These are phyloP conservation scores for Nepenthes gracilis DNA, from an alignment of 148 eudicot genomes.

Conservation along the genomic window DNA sequence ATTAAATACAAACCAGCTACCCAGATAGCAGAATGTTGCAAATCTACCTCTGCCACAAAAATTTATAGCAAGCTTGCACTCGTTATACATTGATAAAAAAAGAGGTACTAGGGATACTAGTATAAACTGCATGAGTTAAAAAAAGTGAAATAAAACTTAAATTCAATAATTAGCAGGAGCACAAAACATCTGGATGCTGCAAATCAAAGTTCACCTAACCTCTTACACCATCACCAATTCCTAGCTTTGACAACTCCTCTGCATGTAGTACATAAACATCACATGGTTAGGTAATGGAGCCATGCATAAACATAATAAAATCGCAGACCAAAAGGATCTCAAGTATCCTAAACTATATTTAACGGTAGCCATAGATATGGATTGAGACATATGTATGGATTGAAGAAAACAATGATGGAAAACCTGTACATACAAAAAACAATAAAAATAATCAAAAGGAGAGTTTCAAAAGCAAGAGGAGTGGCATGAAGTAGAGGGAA, in stretches of 20 bases:
- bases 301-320: background rate
- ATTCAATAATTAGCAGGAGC: background rate
- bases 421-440: background rate
- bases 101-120: no score
- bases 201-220: slow-evolving; percentile 27
- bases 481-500: background rate
- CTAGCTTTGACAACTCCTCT: slow-evolving; percentile 82
- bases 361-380: background rate
- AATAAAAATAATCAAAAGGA: background rate
- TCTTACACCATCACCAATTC: slow-evolving; percentile 59
- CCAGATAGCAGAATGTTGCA: slow-evolving; percentile 95
- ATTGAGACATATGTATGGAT: no score
- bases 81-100: no score
- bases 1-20: slow-evolving; percentile 86
- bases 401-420: no score
- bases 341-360: background rate
- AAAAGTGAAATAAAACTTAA: background rate
- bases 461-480: background rate
- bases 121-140: background rate
- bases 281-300: slow-evolving; percentile 7
- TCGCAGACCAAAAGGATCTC: background rate
- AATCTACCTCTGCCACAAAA: slow-evolving; percentile 63
- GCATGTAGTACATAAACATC: slow-evolving; percentile 22
- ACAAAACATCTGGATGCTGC: background rate
- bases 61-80: background rate